phyloP scores from a whole-genome alignment of 768 basidiomycete genomes.

The Suillus clintonianus region DNA sequence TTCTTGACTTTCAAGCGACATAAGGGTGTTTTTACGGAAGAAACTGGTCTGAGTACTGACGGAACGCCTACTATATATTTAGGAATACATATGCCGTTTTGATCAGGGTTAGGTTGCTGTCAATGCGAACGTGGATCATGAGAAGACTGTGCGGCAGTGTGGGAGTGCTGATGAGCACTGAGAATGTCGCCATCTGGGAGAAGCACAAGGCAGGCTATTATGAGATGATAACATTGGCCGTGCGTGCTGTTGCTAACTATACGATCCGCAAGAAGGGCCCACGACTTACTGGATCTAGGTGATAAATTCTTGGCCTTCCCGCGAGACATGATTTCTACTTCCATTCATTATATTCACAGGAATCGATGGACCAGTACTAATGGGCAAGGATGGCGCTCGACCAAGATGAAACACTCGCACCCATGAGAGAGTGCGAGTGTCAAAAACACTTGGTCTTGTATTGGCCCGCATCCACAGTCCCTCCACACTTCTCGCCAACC shows the following conservation, averaged over 20 bases:
- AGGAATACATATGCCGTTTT: background rate
- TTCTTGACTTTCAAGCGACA: background rate
- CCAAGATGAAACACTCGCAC: background rate
- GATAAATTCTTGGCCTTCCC: background rate
- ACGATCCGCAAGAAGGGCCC: background rate
- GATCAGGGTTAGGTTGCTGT: background rate
- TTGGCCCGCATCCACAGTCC: background rate
- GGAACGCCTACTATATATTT: background rate
- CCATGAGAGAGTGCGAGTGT: background rate
- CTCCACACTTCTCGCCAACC: background rate
- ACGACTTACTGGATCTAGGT: background rate
- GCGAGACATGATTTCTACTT: background rate
- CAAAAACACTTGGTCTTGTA: background rate
- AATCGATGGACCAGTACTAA: background rate
- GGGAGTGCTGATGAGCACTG: background rate
- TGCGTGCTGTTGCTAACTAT: background rate
- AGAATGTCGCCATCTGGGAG: background rate
- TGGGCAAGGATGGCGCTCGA: background rate
- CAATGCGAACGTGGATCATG: background rate
- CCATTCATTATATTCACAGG: background rate
- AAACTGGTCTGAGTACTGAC: background rate
- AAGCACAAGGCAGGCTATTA: background rate
- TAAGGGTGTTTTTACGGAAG: background rate
- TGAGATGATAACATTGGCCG: background rate
- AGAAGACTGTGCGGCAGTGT: background rate